Evolutionary conservation across 1,284 basidiomycete genomes (phyloP).

Genomic region (Puccinia polysora): DNA sequence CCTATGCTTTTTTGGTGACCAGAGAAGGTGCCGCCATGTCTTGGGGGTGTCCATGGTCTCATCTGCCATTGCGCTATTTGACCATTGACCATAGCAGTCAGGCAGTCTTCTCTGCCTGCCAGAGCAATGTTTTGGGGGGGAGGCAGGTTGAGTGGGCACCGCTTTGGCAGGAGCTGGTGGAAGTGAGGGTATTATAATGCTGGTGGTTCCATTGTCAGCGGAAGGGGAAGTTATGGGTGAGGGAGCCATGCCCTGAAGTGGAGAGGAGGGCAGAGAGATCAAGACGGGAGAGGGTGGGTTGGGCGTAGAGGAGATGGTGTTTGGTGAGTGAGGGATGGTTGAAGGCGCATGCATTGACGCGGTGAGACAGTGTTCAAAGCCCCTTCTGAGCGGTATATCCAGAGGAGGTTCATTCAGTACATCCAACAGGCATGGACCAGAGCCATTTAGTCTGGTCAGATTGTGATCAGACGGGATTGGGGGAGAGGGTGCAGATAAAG

Average conservation of each 20-base stretch:
- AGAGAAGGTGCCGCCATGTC: background rate
- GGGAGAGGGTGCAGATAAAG: too few relatives aligned
- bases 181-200: too few relatives aligned
- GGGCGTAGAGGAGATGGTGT: background rate
- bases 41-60: background rate
- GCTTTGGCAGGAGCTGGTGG: too few relatives aligned
- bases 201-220: too few relatives aligned
- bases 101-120: too few relatives aligned
- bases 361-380: background rate
- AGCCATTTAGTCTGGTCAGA: too few relatives aligned
- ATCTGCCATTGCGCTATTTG: background rate
- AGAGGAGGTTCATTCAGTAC: background rate
- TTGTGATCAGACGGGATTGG: too few relatives aligned
- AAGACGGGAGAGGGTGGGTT: background rate
- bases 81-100: too few relatives aligned
- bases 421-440: background rate
- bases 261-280: background rate
- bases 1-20: background rate
- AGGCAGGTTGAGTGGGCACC: too few relatives aligned
- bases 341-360: background rate
- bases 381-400: background rate
- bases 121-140: too few relatives aligned
- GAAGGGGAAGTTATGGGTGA: too few relatives aligned
- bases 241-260: too few relatives aligned
- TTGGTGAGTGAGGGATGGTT: background rate